A percentile compares a stretch with the other conserved stretches of the same genome.
These are phyloP conservation scores for Leccinum disarticulatum DNA, from an alignment of 768 basidiomycete species.

Conservation along the genomic window DNA sequence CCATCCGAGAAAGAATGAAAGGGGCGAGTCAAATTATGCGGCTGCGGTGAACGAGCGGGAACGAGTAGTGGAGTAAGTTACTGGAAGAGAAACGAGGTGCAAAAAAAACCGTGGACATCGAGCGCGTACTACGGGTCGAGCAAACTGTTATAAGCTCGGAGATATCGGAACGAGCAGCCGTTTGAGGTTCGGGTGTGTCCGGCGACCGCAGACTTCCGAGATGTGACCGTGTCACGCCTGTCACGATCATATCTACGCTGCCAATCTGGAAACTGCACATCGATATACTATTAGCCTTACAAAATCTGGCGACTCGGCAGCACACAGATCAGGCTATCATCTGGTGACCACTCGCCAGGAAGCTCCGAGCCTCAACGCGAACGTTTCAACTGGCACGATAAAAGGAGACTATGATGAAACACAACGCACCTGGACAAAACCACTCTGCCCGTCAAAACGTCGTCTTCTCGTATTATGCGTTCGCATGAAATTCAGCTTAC, in stretches of 20 bases:
- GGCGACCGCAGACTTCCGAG: no score
- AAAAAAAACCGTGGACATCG: conserved; percentile 15
- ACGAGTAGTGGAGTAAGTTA: conserved; percentile 11
- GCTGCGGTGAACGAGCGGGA: conserved; percentile 15
- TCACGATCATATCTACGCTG: no score
- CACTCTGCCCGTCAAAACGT: neutral
- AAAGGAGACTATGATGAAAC: no score
- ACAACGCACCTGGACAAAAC: neutral
- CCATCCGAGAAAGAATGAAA: conserved; percentile 8
- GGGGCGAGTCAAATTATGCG: conserved; percentile 13
- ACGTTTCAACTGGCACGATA: no score
- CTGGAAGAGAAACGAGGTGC: conserved; percentile 14
- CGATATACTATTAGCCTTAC: no score
- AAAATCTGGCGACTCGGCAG: no score
- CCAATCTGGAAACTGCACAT: no score
- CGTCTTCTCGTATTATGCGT: conserved; percentile 1
- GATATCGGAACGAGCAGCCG: conserved; percentile 35
- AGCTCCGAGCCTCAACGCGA: no score
- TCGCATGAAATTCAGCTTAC: conserved; percentile 19
- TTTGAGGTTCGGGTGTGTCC: no score
- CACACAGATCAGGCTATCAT: no score
- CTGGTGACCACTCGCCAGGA: no score
- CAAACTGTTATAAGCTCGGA: conserved; percentile 24
- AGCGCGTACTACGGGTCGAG: conserved; percentile 8
- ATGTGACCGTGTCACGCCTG: no score